A percentile compares a stretch with the other conserved stretches of the same genome.
Evolutionary conservation across 257 asterid genomes (phyloP).

Genomic region (Petrea volubilis): DNA sequence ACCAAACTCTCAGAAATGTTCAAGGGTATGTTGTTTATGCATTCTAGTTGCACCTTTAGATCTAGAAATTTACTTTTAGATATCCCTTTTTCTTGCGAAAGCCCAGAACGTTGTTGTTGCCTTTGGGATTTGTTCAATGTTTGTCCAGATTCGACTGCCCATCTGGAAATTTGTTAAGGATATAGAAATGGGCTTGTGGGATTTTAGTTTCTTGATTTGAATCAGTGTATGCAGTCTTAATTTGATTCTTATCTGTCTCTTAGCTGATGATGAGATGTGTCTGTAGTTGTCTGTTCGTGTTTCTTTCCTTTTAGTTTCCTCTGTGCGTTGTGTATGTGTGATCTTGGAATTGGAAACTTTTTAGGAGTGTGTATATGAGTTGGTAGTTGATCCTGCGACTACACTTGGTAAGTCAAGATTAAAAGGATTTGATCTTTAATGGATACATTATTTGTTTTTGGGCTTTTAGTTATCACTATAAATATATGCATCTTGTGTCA

Average conservation of each 20-base stretch:
- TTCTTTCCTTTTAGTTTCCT: not conserved
- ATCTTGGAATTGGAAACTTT: not conserved
- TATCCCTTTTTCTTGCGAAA: not conserved
- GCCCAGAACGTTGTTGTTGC: conserved; percentile 6
- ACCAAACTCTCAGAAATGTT: conserved; percentile 90
- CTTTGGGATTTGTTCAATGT: not conserved
- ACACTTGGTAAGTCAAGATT: not conserved
- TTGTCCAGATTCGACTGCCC: conserved; percentile 28
- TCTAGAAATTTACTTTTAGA: conserved; percentile 23
- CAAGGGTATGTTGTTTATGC: conserved; percentile 69
- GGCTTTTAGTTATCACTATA: not conserved
- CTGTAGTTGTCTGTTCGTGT: not conserved
- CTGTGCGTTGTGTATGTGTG: not conserved
- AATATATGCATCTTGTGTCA: not conserved
- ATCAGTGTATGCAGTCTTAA: not conserved
- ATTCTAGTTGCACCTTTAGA: conserved; percentile 28
- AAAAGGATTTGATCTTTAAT: conserved; percentile 11
- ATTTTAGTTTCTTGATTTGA: conserved; percentile 12
- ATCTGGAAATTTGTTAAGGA: not conserved
- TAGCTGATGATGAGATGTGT: conserved; percentile 15
- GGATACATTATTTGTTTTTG: not conserved
- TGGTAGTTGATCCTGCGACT: conserved; percentile 16
- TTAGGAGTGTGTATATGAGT: not conserved
- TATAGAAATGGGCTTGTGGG: conserved; percentile 1
- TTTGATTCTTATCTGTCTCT: conserved; percentile 7